Evolutionary conservation across 352 stramenopile genomes (phyloP).

Genomic region (Phytophthora cactorum): DNA sequence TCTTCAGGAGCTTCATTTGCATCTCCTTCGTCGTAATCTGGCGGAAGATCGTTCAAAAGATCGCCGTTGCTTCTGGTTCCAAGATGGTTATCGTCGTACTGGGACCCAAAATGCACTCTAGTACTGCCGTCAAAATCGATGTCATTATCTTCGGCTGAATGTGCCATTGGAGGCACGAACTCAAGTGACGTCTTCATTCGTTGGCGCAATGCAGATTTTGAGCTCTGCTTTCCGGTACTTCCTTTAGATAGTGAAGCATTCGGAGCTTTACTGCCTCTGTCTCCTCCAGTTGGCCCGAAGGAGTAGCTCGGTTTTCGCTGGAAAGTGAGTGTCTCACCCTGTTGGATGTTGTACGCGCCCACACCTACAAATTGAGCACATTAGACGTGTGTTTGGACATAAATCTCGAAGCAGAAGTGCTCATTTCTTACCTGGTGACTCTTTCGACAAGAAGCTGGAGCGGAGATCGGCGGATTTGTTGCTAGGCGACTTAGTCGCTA

Average conservation of each 20-base stretch:
- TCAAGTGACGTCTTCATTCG: constrained; percentile 37
- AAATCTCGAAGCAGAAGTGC: background rate
- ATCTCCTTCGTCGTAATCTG: constrained; percentile 16
- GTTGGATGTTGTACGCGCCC: constrained; percentile 56
- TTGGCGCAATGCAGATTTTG: constrained; percentile 1
- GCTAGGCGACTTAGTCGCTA: constrained; percentile 23
- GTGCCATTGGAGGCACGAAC: constrained; percentile 14
- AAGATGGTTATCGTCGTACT: constrained; percentile 10
- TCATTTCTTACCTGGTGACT: constrained; percentile 22
- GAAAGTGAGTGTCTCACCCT: constrained; percentile 55
- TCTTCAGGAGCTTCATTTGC: constrained; percentile 17
- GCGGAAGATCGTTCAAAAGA: constrained; percentile 3
- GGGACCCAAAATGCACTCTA: constrained; percentile 13
- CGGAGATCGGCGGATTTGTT: constrained; percentile 15
- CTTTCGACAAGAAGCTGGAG: constrained; percentile 26
- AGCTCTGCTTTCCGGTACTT: constrained; percentile 5
- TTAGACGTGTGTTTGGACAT: background rate
- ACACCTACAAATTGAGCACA: constrained; percentile 33
- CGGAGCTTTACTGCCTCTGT: background rate
- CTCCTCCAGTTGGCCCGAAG: constrained; percentile 32
- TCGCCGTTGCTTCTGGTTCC: background rate
- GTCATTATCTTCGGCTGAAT: constrained; percentile 2
- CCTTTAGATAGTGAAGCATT: constrained; percentile 1
- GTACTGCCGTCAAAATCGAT: background rate
- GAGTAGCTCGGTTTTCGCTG: constrained; percentile 44